These are phyloP conservation scores for Yarrowia sp. DNA, from an alignment of 805 yeast species.

Conservation along the genomic window DNA sequence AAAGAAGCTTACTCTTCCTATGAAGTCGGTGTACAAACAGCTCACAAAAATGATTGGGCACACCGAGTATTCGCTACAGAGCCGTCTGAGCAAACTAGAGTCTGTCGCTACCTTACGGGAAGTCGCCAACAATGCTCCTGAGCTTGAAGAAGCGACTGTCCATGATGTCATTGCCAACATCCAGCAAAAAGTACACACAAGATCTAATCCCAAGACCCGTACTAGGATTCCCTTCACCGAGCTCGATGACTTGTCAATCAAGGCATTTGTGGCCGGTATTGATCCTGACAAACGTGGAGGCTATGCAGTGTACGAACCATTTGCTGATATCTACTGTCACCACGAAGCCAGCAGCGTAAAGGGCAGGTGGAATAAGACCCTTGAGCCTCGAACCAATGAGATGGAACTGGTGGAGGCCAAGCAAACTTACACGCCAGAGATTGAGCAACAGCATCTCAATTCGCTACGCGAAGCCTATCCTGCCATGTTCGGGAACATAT, in stretches of 20 bases:
- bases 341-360: constrained; percentile 11
- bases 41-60: neutral
- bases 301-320: neutral
- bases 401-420: constrained; percentile 4
- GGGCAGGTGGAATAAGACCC: constrained; percentile 7
- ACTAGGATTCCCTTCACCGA: neutral
- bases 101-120: neutral
- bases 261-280: neutral
- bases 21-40: neutral
- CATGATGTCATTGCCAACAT: neutral
- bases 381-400: neutral
- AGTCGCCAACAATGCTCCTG: neutral
- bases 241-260: neutral
- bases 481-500: neutral
- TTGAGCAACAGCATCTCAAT: neutral
- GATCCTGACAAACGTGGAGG: neutral
- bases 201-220: neutral
- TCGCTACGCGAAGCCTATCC: neutral
- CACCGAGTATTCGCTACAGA: neutral
- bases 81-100: neutral
- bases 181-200: neutral
- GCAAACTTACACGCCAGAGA: neutral
- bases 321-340: neutral
- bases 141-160: neutral
- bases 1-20: neutral